Conservation (phyloP, 495 filamentous ascomycete genomes). For the Acidomyces sp. region DNA sequence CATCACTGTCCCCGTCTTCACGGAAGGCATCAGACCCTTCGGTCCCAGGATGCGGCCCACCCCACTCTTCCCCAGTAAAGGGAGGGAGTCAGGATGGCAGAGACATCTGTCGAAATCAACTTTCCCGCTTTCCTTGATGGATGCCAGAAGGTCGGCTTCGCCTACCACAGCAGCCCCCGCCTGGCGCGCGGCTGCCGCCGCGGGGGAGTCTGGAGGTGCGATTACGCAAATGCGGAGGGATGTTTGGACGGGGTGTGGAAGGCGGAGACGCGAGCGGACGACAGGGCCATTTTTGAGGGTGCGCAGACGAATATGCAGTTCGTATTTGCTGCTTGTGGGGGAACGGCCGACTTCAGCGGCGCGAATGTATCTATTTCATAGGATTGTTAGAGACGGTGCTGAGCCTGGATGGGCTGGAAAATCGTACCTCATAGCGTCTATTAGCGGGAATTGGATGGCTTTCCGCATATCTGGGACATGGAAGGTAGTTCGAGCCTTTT, state of each 20-base stretch:
- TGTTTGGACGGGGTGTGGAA: constrained; percentile 79
- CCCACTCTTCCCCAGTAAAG: constrained; percentile 58
- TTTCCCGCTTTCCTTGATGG: constrained; percentile 54
- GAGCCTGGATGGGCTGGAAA: not conserved
- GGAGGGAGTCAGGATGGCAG: constrained; percentile 64
- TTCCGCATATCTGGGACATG: constrained; percentile 45
- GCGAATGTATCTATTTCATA: constrained; percentile 57
- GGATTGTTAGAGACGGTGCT: no score
- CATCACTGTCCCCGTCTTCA: constrained; percentile 76
- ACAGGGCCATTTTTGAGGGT: constrained; percentile 71
- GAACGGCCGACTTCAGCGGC: constrained; percentile 80
- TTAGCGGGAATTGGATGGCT: constrained; percentile 60
- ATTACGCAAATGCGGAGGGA: constrained; percentile 78
- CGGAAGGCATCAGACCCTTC: constrained; percentile 77
- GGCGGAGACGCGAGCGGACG: constrained; percentile 70
- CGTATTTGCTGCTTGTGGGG: constrained; percentile 66
- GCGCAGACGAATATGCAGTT: constrained; percentile 64
- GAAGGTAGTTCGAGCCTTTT: constrained; percentile 52
- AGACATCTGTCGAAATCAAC: constrained; percentile 84
- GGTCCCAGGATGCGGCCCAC: constrained; percentile 77
- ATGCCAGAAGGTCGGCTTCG: constrained; percentile 71
- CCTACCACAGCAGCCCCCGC: constrained; percentile 73
- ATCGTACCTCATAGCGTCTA: constrained; percentile 82
- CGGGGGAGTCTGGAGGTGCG: constrained; percentile 59
- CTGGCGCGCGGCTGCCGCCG: constrained; percentile 52